Percentiles rank a stretch among this genome's conserved stretches.
phyloP scores from a whole-genome alignment of 176 grass and related monocot genomes.

The Poa pratensis region DNA sequence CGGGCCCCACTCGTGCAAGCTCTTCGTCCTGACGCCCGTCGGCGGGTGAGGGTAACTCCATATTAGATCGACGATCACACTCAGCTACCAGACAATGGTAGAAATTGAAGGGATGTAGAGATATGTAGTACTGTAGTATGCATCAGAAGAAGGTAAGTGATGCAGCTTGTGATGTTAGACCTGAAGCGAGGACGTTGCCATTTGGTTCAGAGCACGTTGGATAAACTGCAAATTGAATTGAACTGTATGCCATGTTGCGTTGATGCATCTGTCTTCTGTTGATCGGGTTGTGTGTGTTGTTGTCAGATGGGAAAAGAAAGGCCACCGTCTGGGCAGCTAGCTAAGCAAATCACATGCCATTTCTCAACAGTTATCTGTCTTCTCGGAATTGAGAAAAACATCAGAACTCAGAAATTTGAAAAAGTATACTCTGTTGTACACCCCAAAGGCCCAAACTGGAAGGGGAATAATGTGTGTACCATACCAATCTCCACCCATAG shows the following conservation, averaged over 20 bases:
- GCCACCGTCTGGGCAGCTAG: too few species aligned
- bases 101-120: background rate
- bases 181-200: background rate
- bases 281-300: too few species aligned
- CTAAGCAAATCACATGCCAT: too few species aligned
- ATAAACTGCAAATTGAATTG: background rate
- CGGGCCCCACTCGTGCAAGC: constrained; percentile 61
- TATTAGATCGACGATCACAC: background rate
- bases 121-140: background rate
- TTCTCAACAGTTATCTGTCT: too few species aligned
- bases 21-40: constrained; percentile 67
- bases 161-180: background rate
- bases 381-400: too few species aligned
- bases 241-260: too few species aligned
- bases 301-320: too few species aligned
- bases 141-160: background rate
- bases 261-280: too few species aligned
- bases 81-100: background rate
- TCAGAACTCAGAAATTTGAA: background rate
- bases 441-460: background rate
- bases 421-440: background rate
- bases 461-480: background rate
- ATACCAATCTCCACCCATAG: background rate
- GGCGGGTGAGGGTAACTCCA: background rate
- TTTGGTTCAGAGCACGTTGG: background rate